Evolutionary conservation across 2,329 filamentous ascomycete genomes (phyloP), one percentile per base, ranked within the genome.

Genomic region (Dothideomycetes sp.): DNA sequence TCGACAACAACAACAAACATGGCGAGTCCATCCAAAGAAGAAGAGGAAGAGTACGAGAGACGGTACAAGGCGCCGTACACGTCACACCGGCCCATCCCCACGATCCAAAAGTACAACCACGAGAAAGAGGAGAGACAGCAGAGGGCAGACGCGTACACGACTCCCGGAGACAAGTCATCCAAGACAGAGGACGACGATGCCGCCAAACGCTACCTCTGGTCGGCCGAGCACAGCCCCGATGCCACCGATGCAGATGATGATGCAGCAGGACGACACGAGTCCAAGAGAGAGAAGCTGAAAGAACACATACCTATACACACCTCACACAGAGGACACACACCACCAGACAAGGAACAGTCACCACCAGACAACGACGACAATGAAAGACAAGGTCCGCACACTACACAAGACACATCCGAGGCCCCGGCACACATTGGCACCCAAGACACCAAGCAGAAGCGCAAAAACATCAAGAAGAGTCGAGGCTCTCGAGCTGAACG

Each of bases 401-500:
- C 40, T 31, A 49, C 52, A 17, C 46, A 60, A 36, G 66, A 70
- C 42, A 71, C 67, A 2, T 68, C 67, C 1, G 59, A 71, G 47
- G 58, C 57, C 11, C 48, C 51, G 3, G 44, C 7, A 7, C 12
- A 27, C 22, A 59, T 17, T 11, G 55, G 56, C 11, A 29, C 19
- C 7, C 45, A 48, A 38, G 59, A 70, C 41, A 64, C 68, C 1
- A 67, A 64, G 49, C 57, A 66, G 44, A 62, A 64, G 43, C 56
- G 69, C 30, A 71, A 72, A 52, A 48, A 55, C 10, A 64, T 71
- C 62, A 69, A 71, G 51, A 64, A 70, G 42, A 60, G 58, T 43
- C 61, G 56, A 34, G 59, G 64, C 19, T 64, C 69, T 42, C 60
- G 64, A 19, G 64, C 67, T 18, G 66, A 69, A 42, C 63, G 71